These are phyloP conservation scores for Plasmodium ovale DNA, from an alignment of 169 alveolate genomes.

Conservation along the genomic window DNA sequence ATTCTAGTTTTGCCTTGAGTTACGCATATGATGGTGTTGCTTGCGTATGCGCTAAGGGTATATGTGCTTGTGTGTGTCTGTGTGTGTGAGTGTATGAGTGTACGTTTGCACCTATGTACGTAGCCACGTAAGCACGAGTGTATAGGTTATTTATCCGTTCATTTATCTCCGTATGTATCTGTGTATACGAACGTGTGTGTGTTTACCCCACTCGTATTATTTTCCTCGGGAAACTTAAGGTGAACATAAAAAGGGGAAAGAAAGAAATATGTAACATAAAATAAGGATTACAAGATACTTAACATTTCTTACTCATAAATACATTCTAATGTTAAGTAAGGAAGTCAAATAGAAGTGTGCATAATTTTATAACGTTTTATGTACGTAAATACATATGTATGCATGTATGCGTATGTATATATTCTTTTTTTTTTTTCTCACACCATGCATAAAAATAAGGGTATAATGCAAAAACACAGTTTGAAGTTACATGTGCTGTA, in stretches of 20 bases:
- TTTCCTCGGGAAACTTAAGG: no score
- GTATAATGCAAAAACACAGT: conserved; percentile 16
- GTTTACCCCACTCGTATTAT: no score
- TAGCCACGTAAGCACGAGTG: no score
- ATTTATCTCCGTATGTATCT: no score
- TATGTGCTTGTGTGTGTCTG: conserved; percentile 7
- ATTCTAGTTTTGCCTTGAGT: conserved; percentile 5
- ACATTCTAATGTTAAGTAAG: conserved; percentile 8
- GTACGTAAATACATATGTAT: conserved; percentile 1
- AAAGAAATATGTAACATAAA: no score
- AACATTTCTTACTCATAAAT: no score
- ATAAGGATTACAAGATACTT: no score
- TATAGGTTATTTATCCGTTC: no score
- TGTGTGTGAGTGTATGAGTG: not conserved
- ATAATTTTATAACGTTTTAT: conserved; percentile 5
- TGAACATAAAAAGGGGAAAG: no score
- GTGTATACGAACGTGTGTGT: no score
- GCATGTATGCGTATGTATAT: no score
- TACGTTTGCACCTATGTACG: no score
- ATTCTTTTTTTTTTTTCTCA: conserved; percentile 13
- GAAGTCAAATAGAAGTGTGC: conserved; percentile 13
- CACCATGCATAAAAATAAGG: conserved; percentile 44
- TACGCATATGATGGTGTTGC: not conserved
- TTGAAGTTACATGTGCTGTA: conserved; percentile 15
- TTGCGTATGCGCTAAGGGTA: not conserved